Evolutionary conservation across 805 yeast species (phyloP), one percentile per base, ranked within the genome.

Genomic region (Suhomyces canberraensis): DNA sequence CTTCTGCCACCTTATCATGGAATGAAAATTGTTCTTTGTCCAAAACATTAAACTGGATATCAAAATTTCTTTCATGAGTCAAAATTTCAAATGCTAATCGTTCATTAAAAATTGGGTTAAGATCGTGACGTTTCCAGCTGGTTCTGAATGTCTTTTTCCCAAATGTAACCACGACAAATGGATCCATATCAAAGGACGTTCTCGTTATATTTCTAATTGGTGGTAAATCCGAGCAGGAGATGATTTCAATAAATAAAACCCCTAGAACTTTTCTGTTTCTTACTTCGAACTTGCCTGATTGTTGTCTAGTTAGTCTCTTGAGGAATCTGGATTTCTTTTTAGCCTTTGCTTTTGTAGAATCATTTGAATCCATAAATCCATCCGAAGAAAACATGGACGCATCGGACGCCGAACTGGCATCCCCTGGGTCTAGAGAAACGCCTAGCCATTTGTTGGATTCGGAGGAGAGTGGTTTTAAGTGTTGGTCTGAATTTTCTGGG

Each of bases 171-270:
- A 91, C 88, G 3, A 91, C 91, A 62, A 91, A 93, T 2, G 98
- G 98, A 54, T 93, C 98, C 95, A 93, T 87, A 58, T 89, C 96
- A 53, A 84, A 91, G 1, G 90, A 81, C 16, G 87, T 77, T 8
- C 89, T 67, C 0, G 85, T 78, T 11, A 85, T 64, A 45, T 83
- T 81, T 27, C 74, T 73, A 36, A 81, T 70, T 0, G 95, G 86
- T 1, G 98, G 98, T 25, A 91, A 65, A 39, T 82, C 88, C 2
- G 76, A 64, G 8, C 91, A 88, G 1, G 83, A 76, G 3, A 78
- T 73, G 15, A 91, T 76, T 44, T 90, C 95, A 24, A 91, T 53
- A 48, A 84, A 86, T 3, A 85, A 59, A 6, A 90, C 84, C 2
- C 98, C 98, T 19, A 62, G 54, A 7, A 75, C 71, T 16, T 64